Evolutionary conservation across 208 protist species (phyloP), one percentile per base, ranked within the genome.

Genomic region (Acanthamoeba rhysodes): DNA sequence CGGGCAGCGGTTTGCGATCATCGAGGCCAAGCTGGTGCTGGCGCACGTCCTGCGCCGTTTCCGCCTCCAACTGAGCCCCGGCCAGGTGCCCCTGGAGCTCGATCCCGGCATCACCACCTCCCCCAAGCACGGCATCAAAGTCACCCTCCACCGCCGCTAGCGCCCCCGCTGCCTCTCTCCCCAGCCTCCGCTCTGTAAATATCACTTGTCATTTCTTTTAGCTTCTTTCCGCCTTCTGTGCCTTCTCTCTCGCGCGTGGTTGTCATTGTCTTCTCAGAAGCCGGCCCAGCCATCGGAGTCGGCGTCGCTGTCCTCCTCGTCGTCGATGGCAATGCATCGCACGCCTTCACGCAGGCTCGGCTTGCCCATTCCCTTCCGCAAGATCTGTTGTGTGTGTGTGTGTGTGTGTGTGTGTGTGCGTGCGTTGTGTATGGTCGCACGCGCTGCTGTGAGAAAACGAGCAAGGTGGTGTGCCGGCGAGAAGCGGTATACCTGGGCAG

Each of bases 61-160:
- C 87, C 29, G 64, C 16, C n/a, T 92, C 37, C 55, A 68, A 16
- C 64, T 92, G 59, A 76, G 24, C 64, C 87, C 87, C 10, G 87
- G 87, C 87, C 55, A 92, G 48, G 37, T 92, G 62, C 87, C 87
- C 8, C 87, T 92, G 12, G 87, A 92, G 41, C 62, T 92, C 24
- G 37, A 76, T 18, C 18, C 57, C 4, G 87, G 87, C 87, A 92
- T 92, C 59, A 92, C 87, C 34, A 76, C 64, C 12, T 92, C 55
- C 6, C 87, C 87, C 55, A 92, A 92, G 87, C 22, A 92, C n/a
- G 87, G 87, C 87, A 92, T 92, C n/a, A 41, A n/a, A 8, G 87
- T 92, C 64, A 68, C 64, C 32, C 7, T 92, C 48, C 87, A 92
- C 48, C 53, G 87, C 41, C 87, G 87, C 53, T 57, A 80, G 72